phyloP scores from a whole-genome alignment of 176 grass and related monocot genomes.

The Aegilops bicornis region DNA sequence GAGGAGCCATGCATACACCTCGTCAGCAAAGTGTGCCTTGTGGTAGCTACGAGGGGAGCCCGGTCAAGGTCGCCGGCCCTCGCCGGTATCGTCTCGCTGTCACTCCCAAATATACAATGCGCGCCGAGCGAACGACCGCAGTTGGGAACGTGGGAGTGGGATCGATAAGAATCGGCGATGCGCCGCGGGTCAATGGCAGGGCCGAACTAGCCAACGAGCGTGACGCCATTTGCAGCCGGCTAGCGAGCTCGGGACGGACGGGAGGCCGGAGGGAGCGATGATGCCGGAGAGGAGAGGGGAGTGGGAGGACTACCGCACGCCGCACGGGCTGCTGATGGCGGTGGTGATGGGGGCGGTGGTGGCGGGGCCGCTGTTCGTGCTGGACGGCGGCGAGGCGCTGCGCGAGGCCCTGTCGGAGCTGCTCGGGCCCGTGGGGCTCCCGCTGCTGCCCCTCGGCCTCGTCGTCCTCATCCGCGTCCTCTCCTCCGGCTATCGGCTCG shows the following conservation, averaged over 20 bases:
- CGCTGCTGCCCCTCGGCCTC: constrained; percentile 66
- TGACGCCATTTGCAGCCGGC: not conserved
- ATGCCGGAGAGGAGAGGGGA: not conserved
- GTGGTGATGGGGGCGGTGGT: constrained; percentile 57
- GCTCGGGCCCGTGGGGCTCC: constrained; percentile 55
- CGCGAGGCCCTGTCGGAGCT: constrained; percentile 36
- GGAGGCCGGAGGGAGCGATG: not conserved
- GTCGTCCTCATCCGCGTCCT: constrained; percentile 77
- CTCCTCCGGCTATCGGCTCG: constrained; percentile 51
- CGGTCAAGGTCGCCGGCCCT: not conserved
- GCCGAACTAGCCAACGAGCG: not conserved
- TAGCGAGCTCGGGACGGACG: not conserved
- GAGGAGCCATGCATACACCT: not conserved
- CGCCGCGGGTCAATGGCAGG: not conserved
- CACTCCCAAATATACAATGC: not conserved
- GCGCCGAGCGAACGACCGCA: not conserved
- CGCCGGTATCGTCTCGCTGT: not conserved
- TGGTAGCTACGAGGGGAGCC: not conserved
- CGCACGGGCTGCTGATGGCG: constrained; percentile 58
- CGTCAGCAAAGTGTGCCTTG: not conserved
- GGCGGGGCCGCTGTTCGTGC: constrained; percentile 48
- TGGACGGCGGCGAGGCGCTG: constrained; percentile 51
- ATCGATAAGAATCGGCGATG: not conserved
- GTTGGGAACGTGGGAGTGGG: not conserved
- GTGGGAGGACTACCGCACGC: constrained; percentile 5